phyloP scores from a whole-genome alignment of 2,329 filamentous ascomycete species.

The Lasiodiplodia theobromae region DNA sequence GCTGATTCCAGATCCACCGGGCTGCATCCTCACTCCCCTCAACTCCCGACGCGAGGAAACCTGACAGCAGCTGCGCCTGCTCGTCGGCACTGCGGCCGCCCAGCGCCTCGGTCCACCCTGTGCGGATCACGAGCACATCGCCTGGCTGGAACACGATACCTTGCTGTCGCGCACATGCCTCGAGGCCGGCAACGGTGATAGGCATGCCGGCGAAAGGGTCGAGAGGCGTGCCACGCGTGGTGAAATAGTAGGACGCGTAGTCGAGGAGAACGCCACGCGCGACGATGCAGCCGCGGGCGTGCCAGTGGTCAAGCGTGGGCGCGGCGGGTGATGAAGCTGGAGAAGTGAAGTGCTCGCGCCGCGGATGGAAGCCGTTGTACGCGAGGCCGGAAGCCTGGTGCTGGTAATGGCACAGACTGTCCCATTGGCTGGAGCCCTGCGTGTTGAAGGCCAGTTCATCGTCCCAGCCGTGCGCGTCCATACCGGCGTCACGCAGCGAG shows the following conservation, averaged over 20 bases:
- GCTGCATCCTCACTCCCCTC: slow-evolving; percentile 34
- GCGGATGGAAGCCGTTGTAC: background rate
- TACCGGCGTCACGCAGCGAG: slow-evolving; percentile 35
- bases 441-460: slow-evolving; percentile 61
- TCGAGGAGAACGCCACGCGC: slow-evolving; percentile 38
- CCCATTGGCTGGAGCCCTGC: slow-evolving; percentile 64
- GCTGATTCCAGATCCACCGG: slow-evolving; percentile 37
- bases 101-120: slow-evolving; percentile 28
- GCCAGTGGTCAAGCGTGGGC: slow-evolving; percentile 29
- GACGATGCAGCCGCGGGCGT: slow-evolving; percentile 29
- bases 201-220: background rate
- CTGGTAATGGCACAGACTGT: slow-evolving; percentile 37
- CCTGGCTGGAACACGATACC: slow-evolving; percentile 35
- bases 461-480: slow-evolving; percentile 32
- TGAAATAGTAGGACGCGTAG: slow-evolving; percentile 34
- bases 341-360: too few species aligned
- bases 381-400: background rate
- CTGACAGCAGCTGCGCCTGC: background rate
- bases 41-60: slow-evolving; percentile 3
- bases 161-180: slow-evolving; percentile 31
- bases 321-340: too few species aligned
- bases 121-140: slow-evolving; percentile 38
- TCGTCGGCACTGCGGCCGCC: background rate
- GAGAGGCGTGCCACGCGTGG: slow-evolving; percentile 35
- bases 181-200: slow-evolving; percentile 16